Conservation (phyloP, 257 asterid genomes). For the Lavandula angustifolia region DNA sequence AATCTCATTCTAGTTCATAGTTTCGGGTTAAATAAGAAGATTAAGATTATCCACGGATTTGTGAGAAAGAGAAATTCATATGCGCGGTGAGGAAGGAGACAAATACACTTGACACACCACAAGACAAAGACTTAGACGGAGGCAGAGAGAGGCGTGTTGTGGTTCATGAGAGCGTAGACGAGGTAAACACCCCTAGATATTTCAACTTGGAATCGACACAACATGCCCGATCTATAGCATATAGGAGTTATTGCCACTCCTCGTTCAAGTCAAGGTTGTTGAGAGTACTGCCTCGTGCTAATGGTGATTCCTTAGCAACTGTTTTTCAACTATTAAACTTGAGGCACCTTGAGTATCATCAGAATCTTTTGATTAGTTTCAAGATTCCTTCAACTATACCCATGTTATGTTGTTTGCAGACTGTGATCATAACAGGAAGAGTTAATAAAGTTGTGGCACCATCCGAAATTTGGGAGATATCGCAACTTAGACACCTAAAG, state of each 20-base stretch:
- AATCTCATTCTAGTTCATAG: conserved; percentile 17
- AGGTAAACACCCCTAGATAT: background rate
- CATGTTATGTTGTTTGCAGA: conserved; percentile 31
- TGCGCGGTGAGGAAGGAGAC: background rate
- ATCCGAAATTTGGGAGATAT: conserved; percentile 30
- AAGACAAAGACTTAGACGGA: conserved; percentile 6
- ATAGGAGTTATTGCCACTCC: background rate
- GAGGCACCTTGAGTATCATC: conserved; percentile 1
- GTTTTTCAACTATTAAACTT: background rate
- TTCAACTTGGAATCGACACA: conserved; percentile 2
- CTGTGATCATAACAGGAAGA: background rate
- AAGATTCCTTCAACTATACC: conserved; percentile 13
- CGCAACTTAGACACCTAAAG: conserved; percentile 23
- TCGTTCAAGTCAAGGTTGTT: conserved; percentile 1
- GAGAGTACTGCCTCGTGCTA: conserved; percentile 12
- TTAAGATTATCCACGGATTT: background rate
- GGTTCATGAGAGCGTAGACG: background rate
- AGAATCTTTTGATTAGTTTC: background rate
- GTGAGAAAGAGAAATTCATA: conserved; percentile 18
- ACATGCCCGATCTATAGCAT: background rate
- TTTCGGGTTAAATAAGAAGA: background rate
- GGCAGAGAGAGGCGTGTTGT: conserved; percentile 16
- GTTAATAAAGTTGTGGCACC: conserved; percentile 3
- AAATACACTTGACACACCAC: background rate
- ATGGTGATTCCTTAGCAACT: background rate